A percentile compares a stretch with the other conserved stretches of the same genome.
phyloP scores from a whole-genome alignment of 129 eudicot species.

The Saposhnikovia divaricata region DNA sequence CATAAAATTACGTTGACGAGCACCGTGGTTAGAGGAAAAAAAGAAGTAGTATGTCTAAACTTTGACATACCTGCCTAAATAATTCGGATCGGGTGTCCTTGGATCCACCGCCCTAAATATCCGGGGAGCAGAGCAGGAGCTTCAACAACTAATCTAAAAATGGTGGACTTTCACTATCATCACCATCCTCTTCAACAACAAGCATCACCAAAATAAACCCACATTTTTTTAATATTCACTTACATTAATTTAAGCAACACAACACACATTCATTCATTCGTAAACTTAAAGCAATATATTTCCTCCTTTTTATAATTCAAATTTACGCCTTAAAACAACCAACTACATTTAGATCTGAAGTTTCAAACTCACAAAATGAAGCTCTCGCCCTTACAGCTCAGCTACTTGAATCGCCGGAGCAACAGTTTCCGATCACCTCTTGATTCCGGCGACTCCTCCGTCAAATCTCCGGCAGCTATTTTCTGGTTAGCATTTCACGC shows the following conservation, averaged over 20 bases:
- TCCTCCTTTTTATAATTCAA: background rate
- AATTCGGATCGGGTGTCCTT: no score
- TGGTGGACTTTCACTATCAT: no score
- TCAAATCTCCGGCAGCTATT: slow-evolving; percentile 58
- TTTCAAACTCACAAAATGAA: slow-evolving; percentile 32
- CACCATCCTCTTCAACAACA: no score
- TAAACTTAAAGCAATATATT: slow-evolving; percentile 26
- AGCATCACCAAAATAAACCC: no score
- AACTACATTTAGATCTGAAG: background rate
- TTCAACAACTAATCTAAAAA: no score
- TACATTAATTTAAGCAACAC: background rate
- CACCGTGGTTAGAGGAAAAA: no score
- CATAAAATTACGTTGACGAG: no score
- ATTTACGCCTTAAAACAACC: background rate
- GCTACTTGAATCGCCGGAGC: slow-evolving; percentile 58
- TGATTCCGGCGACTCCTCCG: slow-evolving; percentile 45
- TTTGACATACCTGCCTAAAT: no score
- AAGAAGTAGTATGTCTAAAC: no score
- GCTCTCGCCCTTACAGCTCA: slow-evolving; percentile 71
- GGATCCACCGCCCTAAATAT: no score
- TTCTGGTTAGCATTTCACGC: slow-evolving; percentile 75
- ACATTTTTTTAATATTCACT: no score
- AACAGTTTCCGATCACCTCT: slow-evolving; percentile 64
- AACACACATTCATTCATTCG: slow-evolving; percentile 15
- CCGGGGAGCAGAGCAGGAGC: no score